Percentiles rank a stretch among this genome's conserved stretches.
Evolutionary conservation across 208 protist species (phyloP).

Genomic region (Naegleria lovaniensis): DNA sequence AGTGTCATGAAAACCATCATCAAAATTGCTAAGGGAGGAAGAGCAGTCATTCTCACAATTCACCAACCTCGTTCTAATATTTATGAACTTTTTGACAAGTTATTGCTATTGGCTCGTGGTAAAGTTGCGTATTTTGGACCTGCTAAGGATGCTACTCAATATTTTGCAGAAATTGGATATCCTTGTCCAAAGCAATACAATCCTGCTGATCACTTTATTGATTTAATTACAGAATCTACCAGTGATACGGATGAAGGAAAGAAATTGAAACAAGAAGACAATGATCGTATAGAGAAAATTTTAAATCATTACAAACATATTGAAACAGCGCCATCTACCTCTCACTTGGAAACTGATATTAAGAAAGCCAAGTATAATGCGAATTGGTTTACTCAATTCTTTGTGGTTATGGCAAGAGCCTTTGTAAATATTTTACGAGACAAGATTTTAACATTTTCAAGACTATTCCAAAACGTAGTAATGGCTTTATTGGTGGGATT

Average conservation of each 20-base stretch:
- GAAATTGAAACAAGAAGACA: neutral
- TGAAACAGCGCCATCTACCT: neutral
- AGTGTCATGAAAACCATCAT: neutral
- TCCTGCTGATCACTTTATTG: slow-evolving; percentile 41
- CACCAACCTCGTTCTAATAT: slow-evolving; percentile 27
- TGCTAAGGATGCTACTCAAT: slow-evolving; percentile 23
- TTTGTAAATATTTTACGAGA: slow-evolving; percentile 10
- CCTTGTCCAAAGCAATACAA: slow-evolving; percentile 34
- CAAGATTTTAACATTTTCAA: slow-evolving; percentile 18
- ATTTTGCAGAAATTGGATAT: slow-evolving; percentile 38
- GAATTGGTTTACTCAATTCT: slow-evolving; percentile 9
- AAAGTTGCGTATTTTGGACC: slow-evolving; percentile 21
- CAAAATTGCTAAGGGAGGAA: neutral
- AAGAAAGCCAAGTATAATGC: slow-evolving; percentile 3
- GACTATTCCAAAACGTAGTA: slow-evolving; percentile 9
- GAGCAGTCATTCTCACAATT: slow-evolving; percentile 20
- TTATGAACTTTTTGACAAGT: slow-evolving; percentile 22
- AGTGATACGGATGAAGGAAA: neutral
- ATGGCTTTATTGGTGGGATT: slow-evolving; percentile 20
- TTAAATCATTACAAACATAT: neutral
- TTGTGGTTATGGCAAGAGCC: neutral
- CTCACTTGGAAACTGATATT: neutral
- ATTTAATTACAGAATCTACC: slow-evolving; percentile 15
- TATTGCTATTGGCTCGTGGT: slow-evolving; percentile 9
- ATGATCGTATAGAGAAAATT: slow-evolving; percentile 3